Evolutionary conservation across 306 rosid genomes (phyloP).

Genomic region (Mimosa pudica): DNA sequence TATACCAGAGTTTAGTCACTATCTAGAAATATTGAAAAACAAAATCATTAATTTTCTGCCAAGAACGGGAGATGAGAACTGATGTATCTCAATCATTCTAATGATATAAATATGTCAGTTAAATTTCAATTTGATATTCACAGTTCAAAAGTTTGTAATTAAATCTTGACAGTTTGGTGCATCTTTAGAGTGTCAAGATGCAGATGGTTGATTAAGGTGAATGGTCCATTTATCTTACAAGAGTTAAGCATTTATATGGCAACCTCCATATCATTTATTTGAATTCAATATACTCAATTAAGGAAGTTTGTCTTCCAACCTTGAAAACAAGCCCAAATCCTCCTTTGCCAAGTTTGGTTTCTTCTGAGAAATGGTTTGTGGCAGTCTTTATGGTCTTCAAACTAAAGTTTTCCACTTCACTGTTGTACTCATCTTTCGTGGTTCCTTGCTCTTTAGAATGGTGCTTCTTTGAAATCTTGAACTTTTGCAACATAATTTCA

Average conservation of each 20-base stretch:
- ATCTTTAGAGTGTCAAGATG: background rate
- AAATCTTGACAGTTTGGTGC: background rate
- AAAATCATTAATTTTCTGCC: background rate
- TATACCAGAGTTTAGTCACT: background rate
- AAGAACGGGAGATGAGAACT: background rate
- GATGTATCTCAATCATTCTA: background rate
- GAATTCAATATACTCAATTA: background rate
- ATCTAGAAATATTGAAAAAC: background rate
- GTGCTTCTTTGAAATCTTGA: background rate
- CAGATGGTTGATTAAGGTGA: background rate
- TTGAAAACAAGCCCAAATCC: slow-evolving; percentile 56
- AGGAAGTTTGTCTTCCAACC: slow-evolving; percentile 21
- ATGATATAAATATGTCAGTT: background rate
- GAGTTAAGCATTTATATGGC: background rate
- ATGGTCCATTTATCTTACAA: background rate
- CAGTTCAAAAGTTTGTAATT: background rate
- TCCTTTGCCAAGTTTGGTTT: slow-evolving; percentile 49
- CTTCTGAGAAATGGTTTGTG: slow-evolving; percentile 45
- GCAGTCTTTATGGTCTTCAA: slow-evolving; percentile 39
- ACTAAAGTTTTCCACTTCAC: slow-evolving; percentile 36
- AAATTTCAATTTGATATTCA: background rate
- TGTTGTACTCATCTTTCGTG: slow-evolving; percentile 29
- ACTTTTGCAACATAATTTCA: slow-evolving; percentile 25
- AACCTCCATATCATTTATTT: background rate
- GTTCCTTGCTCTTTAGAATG: slow-evolving; percentile 18